phyloP scores from a whole-genome alignment of 164 flowering plant genomes.

The Vitis rotundifolia region DNA sequence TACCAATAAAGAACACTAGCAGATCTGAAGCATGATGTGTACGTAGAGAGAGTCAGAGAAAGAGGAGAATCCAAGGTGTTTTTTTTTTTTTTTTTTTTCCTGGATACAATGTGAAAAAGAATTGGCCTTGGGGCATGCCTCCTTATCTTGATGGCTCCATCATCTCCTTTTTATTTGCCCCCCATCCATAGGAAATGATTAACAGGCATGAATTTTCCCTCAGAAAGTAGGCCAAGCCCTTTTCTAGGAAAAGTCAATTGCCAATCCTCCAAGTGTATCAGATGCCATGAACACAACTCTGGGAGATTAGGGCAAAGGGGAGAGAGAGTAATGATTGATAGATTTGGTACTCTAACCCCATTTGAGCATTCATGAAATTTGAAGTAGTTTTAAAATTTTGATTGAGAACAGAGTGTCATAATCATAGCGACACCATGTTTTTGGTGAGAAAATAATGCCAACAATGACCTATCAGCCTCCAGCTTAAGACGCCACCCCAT shows the following conservation, averaged over 20 bases:
- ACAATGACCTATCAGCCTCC: no score
- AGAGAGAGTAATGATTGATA: no score
- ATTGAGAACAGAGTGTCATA: no score
- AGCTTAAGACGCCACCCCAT: no score
- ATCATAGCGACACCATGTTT: no score
- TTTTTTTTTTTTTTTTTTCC: background rate
- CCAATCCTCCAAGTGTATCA: constrained; percentile 19
- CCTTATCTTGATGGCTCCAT: background rate
- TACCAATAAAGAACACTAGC: constrained; percentile 6
- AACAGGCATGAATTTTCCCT: constrained; percentile 2
- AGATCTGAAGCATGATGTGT: constrained; percentile 7
- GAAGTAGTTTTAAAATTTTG: no score
- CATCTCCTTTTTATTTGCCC: constrained; percentile 2
- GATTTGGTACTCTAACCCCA: no score
- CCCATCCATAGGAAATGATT: constrained; percentile 2
- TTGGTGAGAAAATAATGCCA: no score
- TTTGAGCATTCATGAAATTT: no score
- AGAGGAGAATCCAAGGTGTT: constrained; percentile 29
- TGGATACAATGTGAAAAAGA: background rate
- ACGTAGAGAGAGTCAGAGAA: constrained; percentile 10
- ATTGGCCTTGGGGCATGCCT: constrained; percentile 16
- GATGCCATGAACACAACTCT: background rate
- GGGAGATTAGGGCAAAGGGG: background rate
- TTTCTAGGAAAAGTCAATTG: constrained; percentile 13
- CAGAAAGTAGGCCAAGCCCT: background rate